A percentile compares a stretch with the other conserved stretches of the same genome.
Conservation (phyloP, 2,329 filamentous ascomycete species). For the Sporothrix mexicana region DNA sequence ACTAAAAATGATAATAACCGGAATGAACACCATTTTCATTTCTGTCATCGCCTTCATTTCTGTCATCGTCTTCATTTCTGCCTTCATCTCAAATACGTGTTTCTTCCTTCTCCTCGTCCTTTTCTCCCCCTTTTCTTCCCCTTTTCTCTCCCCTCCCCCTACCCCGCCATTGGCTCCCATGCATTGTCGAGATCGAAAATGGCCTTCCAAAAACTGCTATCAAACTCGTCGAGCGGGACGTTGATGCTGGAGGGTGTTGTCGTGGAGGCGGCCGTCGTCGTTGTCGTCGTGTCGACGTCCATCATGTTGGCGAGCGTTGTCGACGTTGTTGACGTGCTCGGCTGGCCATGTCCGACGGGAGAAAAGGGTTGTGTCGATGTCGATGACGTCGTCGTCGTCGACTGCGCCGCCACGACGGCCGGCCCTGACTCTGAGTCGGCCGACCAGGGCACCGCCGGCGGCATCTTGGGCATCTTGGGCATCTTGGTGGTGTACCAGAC, state of each 20-base stretch:
- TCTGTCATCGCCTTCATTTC: too few species aligned
- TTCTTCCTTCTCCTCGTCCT: too few species aligned
- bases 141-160: background rate
- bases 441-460: background rate
- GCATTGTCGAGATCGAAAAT: slow-evolving; percentile 31
- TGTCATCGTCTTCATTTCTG: too few species aligned
- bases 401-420: background rate
- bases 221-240: slow-evolving; percentile 27
- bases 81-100: too few species aligned
- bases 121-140: background rate
- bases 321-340: too few species aligned
- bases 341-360: background rate
- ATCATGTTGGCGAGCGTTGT: slow-evolving; percentile 16
- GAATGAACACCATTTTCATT: too few species aligned
- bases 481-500: slow-evolving; percentile 46
- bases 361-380: background rate
- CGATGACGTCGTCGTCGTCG: background rate
- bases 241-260: background rate
- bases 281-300: slow-evolving; percentile 34
- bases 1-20: too few species aligned
- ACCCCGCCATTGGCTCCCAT: slow-evolving; percentile 29
- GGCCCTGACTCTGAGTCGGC: too few species aligned
- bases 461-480: too few species aligned
- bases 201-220: slow-evolving; percentile 35
- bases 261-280: too few species aligned